A percentile compares a stretch with the other conserved stretches of the same genome.
These are phyloP conservation scores for Exsudoporus frostii DNA, from an alignment of 768 basidiomycete genomes.

Conservation along the genomic window DNA sequence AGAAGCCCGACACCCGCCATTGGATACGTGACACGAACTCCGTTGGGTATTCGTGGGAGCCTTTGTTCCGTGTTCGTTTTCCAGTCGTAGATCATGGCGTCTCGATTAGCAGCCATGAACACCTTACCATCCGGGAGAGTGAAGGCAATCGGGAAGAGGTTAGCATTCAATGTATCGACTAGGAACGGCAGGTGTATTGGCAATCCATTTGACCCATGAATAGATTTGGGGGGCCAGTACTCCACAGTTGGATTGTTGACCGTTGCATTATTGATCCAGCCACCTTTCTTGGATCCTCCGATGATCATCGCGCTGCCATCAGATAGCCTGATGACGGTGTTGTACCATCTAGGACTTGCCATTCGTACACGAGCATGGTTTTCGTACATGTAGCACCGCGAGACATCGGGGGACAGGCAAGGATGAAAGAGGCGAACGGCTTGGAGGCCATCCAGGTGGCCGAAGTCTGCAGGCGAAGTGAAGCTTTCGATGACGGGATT, in stretches of 20 bases:
- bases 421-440: slow-evolving; percentile 70
- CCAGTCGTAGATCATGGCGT: slow-evolving; percentile 83
- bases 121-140: slow-evolving; percentile 64
- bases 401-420: slow-evolving; percentile 47
- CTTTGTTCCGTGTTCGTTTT: slow-evolving; percentile 53
- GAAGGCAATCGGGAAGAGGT: slow-evolving; percentile 78
- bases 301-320: slow-evolving; percentile 85
- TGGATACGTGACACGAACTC: slow-evolving; percentile 78
- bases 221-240: slow-evolving; percentile 77
- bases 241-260: slow-evolving; percentile 80
- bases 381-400: slow-evolving; percentile 62
- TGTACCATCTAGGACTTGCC: slow-evolving; percentile 82
- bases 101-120: slow-evolving; percentile 75
- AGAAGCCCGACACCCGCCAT: slow-evolving; percentile 76
- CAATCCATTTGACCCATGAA: slow-evolving; percentile 63
- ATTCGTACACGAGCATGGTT: slow-evolving; percentile 61
- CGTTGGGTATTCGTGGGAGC: slow-evolving; percentile 70
- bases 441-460: slow-evolving; percentile 71
- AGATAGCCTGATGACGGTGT: slow-evolving; percentile 60
- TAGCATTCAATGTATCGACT: slow-evolving; percentile 71
- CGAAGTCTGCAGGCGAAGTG: slow-evolving; percentile 71
- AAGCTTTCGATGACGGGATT: slow-evolving; percentile 68
- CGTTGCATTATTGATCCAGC: slow-evolving; percentile 82
- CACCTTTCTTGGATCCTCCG: slow-evolving; percentile 77
- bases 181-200: slow-evolving; percentile 65